phyloP scores from a whole-genome alignment of 2,329 filamentous ascomycete species.

The Colletotrichum euphorbiae region DNA sequence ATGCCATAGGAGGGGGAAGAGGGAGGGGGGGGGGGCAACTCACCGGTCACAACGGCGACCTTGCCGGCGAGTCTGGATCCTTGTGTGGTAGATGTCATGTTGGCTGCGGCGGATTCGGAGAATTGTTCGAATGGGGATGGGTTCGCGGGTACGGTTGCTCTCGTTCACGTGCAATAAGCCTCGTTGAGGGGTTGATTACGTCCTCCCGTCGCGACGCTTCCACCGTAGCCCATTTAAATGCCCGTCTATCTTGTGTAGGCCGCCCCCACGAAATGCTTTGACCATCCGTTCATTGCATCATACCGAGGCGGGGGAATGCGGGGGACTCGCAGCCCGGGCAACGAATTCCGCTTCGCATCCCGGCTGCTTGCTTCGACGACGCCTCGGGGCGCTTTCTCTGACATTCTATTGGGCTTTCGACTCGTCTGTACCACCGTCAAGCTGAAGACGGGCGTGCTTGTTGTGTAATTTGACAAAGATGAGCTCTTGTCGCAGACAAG shows the following conservation, averaged over 20 bases:
- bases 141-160: no score
- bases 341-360: conserved; percentile 26
- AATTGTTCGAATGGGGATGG: no score
- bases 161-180: no score
- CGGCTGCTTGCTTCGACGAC: neutral
- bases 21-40: neutral
- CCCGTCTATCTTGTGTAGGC: neutral
- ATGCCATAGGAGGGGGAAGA: neutral
- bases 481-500: no score
- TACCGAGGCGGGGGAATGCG: conserved; percentile 34
- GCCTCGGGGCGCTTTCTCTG: neutral
- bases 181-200: no score
- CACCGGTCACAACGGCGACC: conserved; percentile 28
- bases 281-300: conserved; percentile 26
- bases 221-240: neutral
- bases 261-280: neutral
- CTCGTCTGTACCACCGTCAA: no score
- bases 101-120: neutral
- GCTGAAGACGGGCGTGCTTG: no score
- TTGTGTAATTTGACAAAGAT: no score
- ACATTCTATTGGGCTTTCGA: neutral
- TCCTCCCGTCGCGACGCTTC: neutral
- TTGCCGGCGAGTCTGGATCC: conserved; percentile 29
- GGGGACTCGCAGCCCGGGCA: conserved; percentile 30
- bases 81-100: conserved; percentile 6